Evolutionary conservation across 495 filamentous ascomycete genomes (phyloP).

Genomic region (Letharia lupina): DNA sequence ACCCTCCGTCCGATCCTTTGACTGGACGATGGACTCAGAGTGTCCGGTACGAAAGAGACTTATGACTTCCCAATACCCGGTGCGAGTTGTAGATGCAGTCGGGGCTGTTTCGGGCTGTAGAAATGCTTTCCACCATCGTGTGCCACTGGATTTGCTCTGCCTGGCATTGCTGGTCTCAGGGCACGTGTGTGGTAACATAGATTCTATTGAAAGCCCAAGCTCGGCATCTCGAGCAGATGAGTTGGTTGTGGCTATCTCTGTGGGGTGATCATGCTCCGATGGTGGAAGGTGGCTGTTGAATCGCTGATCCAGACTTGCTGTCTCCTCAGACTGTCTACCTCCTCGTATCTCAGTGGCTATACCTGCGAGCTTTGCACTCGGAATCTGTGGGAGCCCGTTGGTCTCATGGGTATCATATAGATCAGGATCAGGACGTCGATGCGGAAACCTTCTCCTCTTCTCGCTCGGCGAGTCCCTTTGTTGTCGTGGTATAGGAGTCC

Average conservation of each 20-base stretch:
- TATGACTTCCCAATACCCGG: background rate
- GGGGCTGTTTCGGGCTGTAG: background rate
- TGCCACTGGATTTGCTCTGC: background rate
- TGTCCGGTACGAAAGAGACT: background rate
- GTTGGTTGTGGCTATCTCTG: background rate
- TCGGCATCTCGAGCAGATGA: background rate
- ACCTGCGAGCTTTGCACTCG: slow-evolving; percentile 8
- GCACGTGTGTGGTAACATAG: background rate
- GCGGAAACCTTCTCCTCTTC: background rate
- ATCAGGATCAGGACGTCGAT: background rate
- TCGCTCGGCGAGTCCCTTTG: background rate
- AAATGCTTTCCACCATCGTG: background rate
- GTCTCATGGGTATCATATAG: background rate
- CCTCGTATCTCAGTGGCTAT: background rate
- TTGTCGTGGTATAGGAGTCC: background rate
- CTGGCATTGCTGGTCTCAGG: background rate
- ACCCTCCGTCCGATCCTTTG: background rate
- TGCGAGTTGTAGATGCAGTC: background rate
- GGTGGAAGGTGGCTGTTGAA: background rate
- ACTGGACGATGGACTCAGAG: background rate
- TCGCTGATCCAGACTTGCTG: background rate
- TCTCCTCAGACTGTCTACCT: background rate
- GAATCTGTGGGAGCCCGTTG: slow-evolving; percentile 9
- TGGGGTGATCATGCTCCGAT: background rate
- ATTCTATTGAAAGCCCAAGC: background rate